phyloP scores from a whole-genome alignment of 805 yeast species.

The Lachancea quebecensis region DNA sequence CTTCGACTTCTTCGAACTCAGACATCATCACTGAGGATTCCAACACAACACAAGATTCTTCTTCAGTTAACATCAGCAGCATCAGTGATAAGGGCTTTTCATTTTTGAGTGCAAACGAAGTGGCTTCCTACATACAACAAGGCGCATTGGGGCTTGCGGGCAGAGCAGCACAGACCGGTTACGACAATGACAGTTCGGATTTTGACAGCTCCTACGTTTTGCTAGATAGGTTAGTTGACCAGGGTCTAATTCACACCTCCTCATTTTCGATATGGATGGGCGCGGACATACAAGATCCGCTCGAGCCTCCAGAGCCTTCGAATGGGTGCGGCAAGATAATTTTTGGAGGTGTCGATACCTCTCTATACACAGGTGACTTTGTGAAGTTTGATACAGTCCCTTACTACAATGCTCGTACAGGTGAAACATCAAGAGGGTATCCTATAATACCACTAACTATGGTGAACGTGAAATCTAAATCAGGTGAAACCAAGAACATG shows the following conservation, averaged over 20 bases:
- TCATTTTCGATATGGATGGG: constrained; percentile 42
- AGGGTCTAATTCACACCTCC: constrained; percentile 31
- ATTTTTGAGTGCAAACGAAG: constrained; percentile 35
- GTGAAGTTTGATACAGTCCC: constrained; percentile 47
- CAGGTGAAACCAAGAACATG: constrained; percentile 35
- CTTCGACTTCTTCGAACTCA: neutral
- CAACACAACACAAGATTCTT: too few relatives aligned
- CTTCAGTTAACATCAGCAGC: too few relatives aligned
- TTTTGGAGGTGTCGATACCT: constrained; percentile 53
- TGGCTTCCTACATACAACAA: constrained; percentile 26
- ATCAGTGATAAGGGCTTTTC: constrained; percentile 15
- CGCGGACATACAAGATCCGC: constrained; percentile 12
- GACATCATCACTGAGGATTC: neutral
- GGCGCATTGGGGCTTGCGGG: constrained; percentile 47
- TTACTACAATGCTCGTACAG: constrained; percentile 21
- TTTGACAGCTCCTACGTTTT: constrained; percentile 26
- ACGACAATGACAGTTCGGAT: constrained; percentile 12
- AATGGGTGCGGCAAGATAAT: constrained; percentile 34
- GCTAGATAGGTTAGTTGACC: constrained; percentile 29
- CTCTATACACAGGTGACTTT: constrained; percentile 40
- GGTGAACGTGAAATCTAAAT: constrained; percentile 37
- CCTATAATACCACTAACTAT: constrained; percentile 45
- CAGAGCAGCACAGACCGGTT: constrained; percentile 12
- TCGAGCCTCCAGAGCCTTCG: neutral
- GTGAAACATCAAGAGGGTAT: constrained; percentile 26